phyloP scores from a whole-genome alignment of 768 basidiomycete species.

The Hypholoma sublateritium region DNA sequence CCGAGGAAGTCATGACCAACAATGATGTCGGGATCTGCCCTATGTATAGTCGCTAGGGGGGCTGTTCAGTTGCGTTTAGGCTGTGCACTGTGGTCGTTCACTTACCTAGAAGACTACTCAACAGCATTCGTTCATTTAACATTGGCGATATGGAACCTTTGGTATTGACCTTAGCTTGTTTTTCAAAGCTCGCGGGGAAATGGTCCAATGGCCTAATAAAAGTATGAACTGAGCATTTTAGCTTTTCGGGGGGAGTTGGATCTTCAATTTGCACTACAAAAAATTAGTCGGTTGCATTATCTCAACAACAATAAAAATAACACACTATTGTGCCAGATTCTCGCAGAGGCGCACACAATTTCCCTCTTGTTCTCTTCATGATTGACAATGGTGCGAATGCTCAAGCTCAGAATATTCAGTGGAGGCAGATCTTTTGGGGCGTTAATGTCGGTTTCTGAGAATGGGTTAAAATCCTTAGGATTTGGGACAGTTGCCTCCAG shows the following conservation, averaged over 20 bases:
- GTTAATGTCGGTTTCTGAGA: slow-evolving; percentile 65
- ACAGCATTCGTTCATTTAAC: slow-evolving; percentile 81
- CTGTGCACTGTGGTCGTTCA: not conserved
- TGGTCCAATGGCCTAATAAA: slow-evolving; percentile 87
- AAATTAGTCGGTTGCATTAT: not conserved
- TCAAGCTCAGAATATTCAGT: slow-evolving; percentile 86
- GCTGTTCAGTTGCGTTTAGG: slow-evolving; percentile 1
- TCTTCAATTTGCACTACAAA: slow-evolving; percentile 83
- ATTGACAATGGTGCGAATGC: slow-evolving; percentile 88
- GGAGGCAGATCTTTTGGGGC: slow-evolving; percentile 85
- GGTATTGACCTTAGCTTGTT: slow-evolving; percentile 57
- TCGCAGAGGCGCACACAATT: slow-evolving; percentile 79
- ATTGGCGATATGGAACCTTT: slow-evolving; percentile 73
- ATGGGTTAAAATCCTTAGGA: slow-evolving; percentile 87
- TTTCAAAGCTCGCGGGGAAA: slow-evolving; percentile 85
- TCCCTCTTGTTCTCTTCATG: slow-evolving; percentile 94
- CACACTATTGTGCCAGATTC: slow-evolving; percentile 76
- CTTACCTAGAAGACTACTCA: slow-evolving; percentile 77
- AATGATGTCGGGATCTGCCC: slow-evolving; percentile 91
- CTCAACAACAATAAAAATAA: not conserved
- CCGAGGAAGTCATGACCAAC: slow-evolving; percentile 95
- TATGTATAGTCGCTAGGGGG: slow-evolving; percentile 65
- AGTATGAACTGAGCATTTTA: slow-evolving; percentile 82
- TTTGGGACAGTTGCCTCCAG: slow-evolving; percentile 81
- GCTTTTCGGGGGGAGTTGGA: slow-evolving; percentile 83